Evolutionary conservation across 2,329 filamentous ascomycete genomes (phyloP).

Genomic region (Pseudogymnoascus sp.): DNA sequence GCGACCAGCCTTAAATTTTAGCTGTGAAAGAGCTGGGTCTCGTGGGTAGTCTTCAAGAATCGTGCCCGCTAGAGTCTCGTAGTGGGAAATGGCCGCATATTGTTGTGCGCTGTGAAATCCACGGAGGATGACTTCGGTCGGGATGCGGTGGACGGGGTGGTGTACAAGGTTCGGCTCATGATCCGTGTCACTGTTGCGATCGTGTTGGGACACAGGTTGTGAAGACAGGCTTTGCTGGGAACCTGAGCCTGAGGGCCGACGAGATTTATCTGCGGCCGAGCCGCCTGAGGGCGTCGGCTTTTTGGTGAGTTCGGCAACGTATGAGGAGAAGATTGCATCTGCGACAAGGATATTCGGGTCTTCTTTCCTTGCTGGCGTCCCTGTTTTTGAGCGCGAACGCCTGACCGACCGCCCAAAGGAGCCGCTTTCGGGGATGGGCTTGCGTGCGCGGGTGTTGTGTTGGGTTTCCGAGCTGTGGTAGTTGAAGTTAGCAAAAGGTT

Average conservation of each 20-base stretch:
- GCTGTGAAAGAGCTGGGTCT: conserved; percentile 64
- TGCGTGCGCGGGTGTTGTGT: conserved; percentile 38
- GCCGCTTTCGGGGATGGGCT: conserved; percentile 51
- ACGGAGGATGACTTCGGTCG: conserved; percentile 76
- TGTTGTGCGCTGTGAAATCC: conserved; percentile 65
- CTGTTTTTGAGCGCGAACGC: conserved; percentile 54
- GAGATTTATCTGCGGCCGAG: conserved; percentile 23
- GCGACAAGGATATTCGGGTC: conserved; percentile 56
- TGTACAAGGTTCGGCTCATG: conserved; percentile 16
- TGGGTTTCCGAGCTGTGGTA: background rate
- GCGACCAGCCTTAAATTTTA: conserved; percentile 66
- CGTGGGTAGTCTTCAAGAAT: conserved; percentile 93
- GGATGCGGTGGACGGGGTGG: conserved; percentile 38
- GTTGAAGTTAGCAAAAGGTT: background rate
- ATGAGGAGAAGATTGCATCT: conserved; percentile 55
- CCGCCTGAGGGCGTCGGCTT: conserved; percentile 23
- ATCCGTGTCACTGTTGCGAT: conserved; percentile 31
- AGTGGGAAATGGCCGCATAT: conserved; percentile 85
- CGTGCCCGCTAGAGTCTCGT: conserved; percentile 75
- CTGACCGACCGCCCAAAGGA: conserved; percentile 62
- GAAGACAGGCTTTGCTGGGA: conserved; percentile 29
- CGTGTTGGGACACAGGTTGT: conserved; percentile 19
- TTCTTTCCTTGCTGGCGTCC: conserved; percentile 47
- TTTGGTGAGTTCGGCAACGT: conserved; percentile 39
- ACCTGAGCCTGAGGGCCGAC: conserved; percentile 21